These are phyloP conservation scores for Neurospora sublineolata DNA, from an alignment of 495 filamentous ascomycete genomes.

Conservation along the genomic window DNA sequence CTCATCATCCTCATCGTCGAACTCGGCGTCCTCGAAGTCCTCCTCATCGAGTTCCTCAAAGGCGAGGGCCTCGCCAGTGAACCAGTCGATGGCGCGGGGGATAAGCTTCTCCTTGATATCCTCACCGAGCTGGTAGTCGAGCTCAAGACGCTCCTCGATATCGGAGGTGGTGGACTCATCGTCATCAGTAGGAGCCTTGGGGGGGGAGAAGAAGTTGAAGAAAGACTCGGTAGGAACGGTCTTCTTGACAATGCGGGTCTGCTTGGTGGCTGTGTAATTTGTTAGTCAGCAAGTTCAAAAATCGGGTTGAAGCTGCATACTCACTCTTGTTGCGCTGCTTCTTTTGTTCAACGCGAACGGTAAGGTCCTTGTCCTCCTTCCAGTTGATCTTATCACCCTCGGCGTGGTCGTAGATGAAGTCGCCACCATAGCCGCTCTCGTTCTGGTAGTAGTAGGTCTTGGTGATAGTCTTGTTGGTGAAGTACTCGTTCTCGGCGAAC, in stretches of 20 bases:
- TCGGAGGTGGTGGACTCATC: slow-evolving; percentile 74
- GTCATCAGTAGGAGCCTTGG: slow-evolving; percentile 67
- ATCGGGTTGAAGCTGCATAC: slow-evolving; percentile 15
- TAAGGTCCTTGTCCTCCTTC: slow-evolving; percentile 88
- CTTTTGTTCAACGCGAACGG: slow-evolving; percentile 90
- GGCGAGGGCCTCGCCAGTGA: slow-evolving; percentile 94
- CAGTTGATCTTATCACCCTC: slow-evolving; percentile 97
- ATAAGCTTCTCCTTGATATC: slow-evolving; percentile 99
- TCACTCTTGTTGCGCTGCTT: slow-evolving; percentile 99
- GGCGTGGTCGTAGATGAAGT: slow-evolving; percentile 99
- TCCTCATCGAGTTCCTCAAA: slow-evolving; percentile 92
- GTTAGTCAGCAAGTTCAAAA: slow-evolving; percentile 15
- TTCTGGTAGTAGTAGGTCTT: slow-evolving; percentile 99
- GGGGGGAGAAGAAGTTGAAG: slow-evolving; percentile 99
- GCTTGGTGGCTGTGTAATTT: slow-evolving; percentile 71
- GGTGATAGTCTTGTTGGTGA: slow-evolving; percentile 90
- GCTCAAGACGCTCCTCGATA: slow-evolving; percentile 94
- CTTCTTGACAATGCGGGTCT: slow-evolving; percentile 97
- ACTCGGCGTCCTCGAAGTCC: slow-evolving; percentile 72
- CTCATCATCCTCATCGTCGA: slow-evolving; percentile 88
- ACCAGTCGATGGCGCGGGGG: slow-evolving; percentile 98
- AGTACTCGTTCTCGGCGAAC: slow-evolving; percentile 88
- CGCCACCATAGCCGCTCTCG: slow-evolving; percentile 93
- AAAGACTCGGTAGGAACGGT: slow-evolving; percentile 97
- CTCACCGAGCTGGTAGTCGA: slow-evolving; percentile 98